A percentile compares a stretch with the other conserved stretches of the same genome.
These are phyloP conservation scores for Tetradesmus obliquus DNA, from an alignment of 139 green algal genomes.

Conservation along the genomic window DNA sequence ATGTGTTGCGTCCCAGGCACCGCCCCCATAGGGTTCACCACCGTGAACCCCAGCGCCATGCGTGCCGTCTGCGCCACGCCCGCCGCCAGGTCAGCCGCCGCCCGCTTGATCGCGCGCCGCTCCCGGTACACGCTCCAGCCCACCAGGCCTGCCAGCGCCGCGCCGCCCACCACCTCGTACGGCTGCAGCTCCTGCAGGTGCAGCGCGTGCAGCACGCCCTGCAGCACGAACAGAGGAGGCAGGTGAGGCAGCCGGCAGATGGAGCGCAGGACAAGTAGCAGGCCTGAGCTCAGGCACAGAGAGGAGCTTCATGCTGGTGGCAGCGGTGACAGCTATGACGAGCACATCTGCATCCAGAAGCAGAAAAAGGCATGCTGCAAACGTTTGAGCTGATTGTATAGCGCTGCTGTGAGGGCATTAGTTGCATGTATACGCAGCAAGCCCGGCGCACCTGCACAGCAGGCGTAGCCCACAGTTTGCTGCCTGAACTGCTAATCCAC, in stretches of 20 bases:
- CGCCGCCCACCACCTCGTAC: neutral
- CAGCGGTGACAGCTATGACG: neutral
- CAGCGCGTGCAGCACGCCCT: constrained; percentile 23
- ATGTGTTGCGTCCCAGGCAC: constrained; percentile 6
- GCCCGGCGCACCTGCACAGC: constrained; percentile 9
- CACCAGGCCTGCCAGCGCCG: neutral
- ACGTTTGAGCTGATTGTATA: neutral
- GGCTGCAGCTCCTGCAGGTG: constrained; percentile 21
- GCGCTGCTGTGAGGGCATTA: neutral
- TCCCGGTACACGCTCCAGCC: neutral
- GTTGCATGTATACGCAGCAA: neutral
- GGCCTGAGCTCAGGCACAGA: neutral
- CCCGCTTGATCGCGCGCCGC: neutral
- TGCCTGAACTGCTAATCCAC: constrained; percentile 16
- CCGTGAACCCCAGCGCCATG: constrained; percentile 21
- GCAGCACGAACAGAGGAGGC: neutral
- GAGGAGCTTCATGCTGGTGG: neutral
- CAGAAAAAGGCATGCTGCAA: neutral
- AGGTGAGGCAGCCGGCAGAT: too few species aligned
- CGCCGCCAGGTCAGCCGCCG: neutral
- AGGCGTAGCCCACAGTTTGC: neutral
- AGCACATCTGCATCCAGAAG: neutral
- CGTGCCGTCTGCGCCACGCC: constrained; percentile 13
- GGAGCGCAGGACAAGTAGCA: neutral
- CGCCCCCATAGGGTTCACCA: constrained; percentile 27